Evolutionary conservation across 1,139 yeast genomes (phyloP).

Genomic region (Geotrichum reessii): DNA sequence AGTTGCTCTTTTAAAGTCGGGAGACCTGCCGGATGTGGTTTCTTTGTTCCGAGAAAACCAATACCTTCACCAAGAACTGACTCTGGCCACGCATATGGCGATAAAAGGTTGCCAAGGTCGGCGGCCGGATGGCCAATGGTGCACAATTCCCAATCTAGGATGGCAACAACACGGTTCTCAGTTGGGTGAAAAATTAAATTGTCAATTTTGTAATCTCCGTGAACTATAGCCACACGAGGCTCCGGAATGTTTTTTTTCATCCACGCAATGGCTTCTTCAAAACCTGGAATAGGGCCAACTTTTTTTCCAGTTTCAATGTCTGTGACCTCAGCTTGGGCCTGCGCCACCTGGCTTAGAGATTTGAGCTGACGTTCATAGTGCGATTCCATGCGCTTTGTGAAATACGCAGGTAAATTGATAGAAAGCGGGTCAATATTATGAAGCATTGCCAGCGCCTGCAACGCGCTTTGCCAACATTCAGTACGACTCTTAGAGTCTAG

Average conservation of each 20-base stretch:
- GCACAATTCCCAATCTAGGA: conserved; percentile 65
- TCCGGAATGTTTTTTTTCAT: conserved; percentile 49
- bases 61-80: conserved; percentile 13
- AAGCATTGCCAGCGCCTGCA: conserved; percentile 48
- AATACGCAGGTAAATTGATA: conserved; percentile 39
- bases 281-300: conserved; percentile 50
- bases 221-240: conserved; percentile 46
- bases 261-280: conserved; percentile 44
- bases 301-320: conserved; percentile 33
- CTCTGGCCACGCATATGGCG: conserved; percentile 49
- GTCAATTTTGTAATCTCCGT: conserved; percentile 66
- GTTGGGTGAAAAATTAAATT: conserved; percentile 52
- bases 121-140: conserved; percentile 64
- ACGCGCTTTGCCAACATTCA: conserved; percentile 47
- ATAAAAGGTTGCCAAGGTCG: conserved; percentile 56
- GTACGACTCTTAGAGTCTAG: conserved; percentile 30
- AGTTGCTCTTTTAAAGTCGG: conserved; percentile 29
- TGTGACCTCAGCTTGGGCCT: conserved; percentile 42
- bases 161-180: conserved; percentile 49
- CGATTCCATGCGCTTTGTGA: conserved; percentile 42
- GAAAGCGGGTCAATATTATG: conserved; percentile 48
- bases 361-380: conserved; percentile 55
- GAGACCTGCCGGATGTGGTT: conserved; percentile 27
- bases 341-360: conserved; percentile 46
- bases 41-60: conserved; percentile 15